Conservation (phyloP, 2,329 filamentous ascomycete genomes). For the Fusarium heterosporum region DNA sequence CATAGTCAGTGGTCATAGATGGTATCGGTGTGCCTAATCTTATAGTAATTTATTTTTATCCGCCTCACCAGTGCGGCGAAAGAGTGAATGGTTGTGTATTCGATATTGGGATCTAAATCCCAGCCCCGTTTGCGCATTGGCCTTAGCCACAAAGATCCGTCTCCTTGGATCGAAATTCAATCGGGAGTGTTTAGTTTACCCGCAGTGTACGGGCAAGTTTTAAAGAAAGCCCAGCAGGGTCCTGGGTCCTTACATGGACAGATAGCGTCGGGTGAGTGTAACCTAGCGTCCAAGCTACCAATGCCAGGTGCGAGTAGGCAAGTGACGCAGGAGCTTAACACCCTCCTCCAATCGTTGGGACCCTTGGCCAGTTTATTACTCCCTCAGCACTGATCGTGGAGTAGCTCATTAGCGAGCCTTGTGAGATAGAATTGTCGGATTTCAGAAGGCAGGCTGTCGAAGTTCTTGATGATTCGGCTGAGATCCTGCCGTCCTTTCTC, state of each 20-base stretch:
- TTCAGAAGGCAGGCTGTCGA: constrained; percentile 73
- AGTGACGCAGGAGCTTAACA: background rate
- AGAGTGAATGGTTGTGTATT: constrained; percentile 1
- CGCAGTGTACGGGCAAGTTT: background rate
- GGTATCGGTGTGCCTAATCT: constrained; percentile 21
- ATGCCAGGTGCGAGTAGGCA: background rate
- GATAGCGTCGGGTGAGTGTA: constrained; percentile 1
- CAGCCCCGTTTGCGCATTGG: constrained; percentile 7
- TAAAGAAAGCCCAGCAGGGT: constrained; percentile 5
- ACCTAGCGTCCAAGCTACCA: constrained; percentile 5
- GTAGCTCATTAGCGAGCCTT: constrained; percentile 76
- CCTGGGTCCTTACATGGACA: background rate
- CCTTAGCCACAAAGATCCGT: constrained; percentile 12
- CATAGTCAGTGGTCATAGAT: constrained; percentile 9
- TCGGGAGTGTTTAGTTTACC: background rate
- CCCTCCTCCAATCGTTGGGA: background rate
- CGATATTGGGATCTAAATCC: constrained; percentile 3
- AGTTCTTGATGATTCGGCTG: constrained; percentile 71
- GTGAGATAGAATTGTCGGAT: constrained; percentile 80
- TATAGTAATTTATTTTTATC: constrained; percentile 2
- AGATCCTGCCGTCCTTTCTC: constrained; percentile 83
- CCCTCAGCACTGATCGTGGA: constrained; percentile 32
- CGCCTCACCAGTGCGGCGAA: background rate
- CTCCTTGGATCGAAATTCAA: constrained; percentile 3
- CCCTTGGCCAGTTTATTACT: background rate